phyloP scores from a whole-genome alignment of 768 basidiomycete species.

The Grammothele lineata region DNA sequence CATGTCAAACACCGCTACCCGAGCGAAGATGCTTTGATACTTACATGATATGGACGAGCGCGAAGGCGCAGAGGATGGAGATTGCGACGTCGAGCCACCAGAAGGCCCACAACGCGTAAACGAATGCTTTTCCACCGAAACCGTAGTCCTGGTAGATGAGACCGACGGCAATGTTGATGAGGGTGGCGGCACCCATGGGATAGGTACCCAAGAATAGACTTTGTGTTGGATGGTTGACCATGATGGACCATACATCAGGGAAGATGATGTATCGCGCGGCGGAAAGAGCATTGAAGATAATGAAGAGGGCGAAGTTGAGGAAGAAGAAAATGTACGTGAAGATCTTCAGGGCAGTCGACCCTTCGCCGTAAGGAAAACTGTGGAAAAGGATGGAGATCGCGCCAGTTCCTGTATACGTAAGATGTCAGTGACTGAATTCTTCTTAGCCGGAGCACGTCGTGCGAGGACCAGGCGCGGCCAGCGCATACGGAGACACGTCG shows the following conservation, averaged over 20 bases:
- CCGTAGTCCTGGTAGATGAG: constrained; percentile 40
- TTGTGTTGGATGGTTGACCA: constrained; percentile 46
- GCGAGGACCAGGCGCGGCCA: no score
- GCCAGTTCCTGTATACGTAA: constrained; percentile 34
- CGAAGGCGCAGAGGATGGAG: constrained; percentile 56
- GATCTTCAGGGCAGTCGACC: constrained; percentile 35
- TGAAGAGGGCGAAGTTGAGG: constrained; percentile 53
- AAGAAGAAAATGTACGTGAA: constrained; percentile 52
- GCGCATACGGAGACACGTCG: no score
- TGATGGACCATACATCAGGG: constrained; percentile 46
- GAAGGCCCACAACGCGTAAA: constrained; percentile 54
- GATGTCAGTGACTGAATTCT: no score
- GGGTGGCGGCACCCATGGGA: constrained; percentile 59
- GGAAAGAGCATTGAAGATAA: constrained; percentile 42
- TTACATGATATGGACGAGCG: constrained; percentile 63
- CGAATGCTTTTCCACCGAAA: constrained; percentile 48
- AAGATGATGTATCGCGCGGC: constrained; percentile 49
- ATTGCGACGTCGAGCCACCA: constrained; percentile 68
- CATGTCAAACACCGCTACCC: no score
- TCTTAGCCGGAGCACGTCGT: no score
- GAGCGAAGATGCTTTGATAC: no score
- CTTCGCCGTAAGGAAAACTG: constrained; percentile 50
- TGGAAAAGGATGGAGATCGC: constrained; percentile 52
- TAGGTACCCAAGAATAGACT: constrained; percentile 45
- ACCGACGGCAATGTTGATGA: constrained; percentile 47